phyloP scores from a whole-genome alignment of 768 basidiomycete genomes.

The Hypholoma sublateritium region DNA sequence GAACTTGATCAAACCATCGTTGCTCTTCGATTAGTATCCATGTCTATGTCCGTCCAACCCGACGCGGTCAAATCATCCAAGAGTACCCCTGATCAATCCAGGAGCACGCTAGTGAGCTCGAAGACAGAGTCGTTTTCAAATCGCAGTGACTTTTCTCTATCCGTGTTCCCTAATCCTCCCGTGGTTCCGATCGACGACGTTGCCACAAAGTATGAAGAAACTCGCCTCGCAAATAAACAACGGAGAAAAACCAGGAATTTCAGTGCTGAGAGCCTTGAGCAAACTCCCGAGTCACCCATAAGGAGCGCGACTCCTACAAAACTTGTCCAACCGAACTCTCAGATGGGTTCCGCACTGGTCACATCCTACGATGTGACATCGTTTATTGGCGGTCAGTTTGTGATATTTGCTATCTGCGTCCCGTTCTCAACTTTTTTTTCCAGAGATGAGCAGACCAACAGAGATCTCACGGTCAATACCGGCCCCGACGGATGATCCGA shows the following conservation, averaged over 20 bases:
- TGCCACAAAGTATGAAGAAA: conserved; percentile 3
- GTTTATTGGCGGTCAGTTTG: conserved; percentile 54
- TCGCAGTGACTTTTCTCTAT: conserved; percentile 65
- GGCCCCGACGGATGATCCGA: background rate
- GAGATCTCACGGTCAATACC: background rate
- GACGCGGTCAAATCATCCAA: background rate
- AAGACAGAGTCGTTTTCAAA: conserved; percentile 34
- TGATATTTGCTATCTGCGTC: background rate
- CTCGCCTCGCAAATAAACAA: background rate
- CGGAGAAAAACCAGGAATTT: background rate
- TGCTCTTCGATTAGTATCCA: conserved; percentile 48
- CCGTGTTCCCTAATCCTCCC: conserved; percentile 69
- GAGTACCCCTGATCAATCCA: conserved; percentile 7
- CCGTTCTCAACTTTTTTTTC: conserved; percentile 1
- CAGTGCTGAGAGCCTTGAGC: background rate
- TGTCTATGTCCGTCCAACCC: conserved; percentile 24
- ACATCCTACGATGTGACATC: conserved; percentile 74
- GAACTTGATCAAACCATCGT: conserved; percentile 68
- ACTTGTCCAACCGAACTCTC: background rate
- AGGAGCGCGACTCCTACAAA: conserved; percentile 1
- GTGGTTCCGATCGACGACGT: conserved; percentile 5
- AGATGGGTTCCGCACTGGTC: conserved; percentile 39
- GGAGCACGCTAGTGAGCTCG: conserved; percentile 18
- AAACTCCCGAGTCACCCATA: background rate
- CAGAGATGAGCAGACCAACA: conserved; percentile 2